These are phyloP conservation scores for Batkoa obscura DNA, from an alignment of 371 early-diverging fungal species.

Conservation along the genomic window DNA sequence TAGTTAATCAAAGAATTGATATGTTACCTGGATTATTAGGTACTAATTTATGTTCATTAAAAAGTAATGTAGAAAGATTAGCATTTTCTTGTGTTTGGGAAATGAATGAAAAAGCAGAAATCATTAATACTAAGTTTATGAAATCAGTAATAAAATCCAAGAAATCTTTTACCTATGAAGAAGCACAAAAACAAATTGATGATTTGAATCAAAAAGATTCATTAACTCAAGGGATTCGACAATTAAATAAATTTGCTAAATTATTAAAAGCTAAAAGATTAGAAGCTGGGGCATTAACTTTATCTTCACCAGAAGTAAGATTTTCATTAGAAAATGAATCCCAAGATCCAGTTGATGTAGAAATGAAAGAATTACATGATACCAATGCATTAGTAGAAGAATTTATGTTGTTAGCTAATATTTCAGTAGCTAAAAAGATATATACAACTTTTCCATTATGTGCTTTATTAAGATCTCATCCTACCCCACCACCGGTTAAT, in stretches of 20 bases:
- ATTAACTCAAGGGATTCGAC: constrained; percentile 7
- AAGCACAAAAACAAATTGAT: constrained; percentile 73
- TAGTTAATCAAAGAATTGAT: constrained; percentile 80
- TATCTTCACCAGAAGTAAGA: constrained; percentile 49
- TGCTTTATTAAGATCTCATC: constrained; percentile 80
- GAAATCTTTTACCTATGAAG: constrained; percentile 66
- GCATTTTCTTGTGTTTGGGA: constrained; percentile 84
- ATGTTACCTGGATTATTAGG: constrained; percentile 90
- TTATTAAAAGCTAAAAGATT: constrained; percentile 53
- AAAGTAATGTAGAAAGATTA: constrained; percentile 39
- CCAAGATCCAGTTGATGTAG: constrained; percentile 36
- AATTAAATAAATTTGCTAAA: constrained; percentile 35
- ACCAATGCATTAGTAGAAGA: constrained; percentile 96
- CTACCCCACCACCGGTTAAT: constrained; percentile 49
- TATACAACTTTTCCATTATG: constrained; percentile 65
- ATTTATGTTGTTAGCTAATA: constrained; percentile 98
- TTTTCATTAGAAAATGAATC: constrained; percentile 54
- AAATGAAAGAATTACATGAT: constrained; percentile 68
- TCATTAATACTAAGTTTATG: constrained; percentile 46
- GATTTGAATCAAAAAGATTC: constrained; percentile 13
- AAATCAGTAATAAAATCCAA: constrained; percentile 66
- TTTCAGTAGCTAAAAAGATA: constrained; percentile 87
- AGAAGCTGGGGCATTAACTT: constrained; percentile 70
- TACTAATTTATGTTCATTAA: constrained; percentile 65
- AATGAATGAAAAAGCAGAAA: constrained; percentile 42